Percentiles rank a stretch among this genome's conserved stretches.
Conservation (phyloP, 1,284 basidiomycete genomes). For the Trametes sp. region DNA sequence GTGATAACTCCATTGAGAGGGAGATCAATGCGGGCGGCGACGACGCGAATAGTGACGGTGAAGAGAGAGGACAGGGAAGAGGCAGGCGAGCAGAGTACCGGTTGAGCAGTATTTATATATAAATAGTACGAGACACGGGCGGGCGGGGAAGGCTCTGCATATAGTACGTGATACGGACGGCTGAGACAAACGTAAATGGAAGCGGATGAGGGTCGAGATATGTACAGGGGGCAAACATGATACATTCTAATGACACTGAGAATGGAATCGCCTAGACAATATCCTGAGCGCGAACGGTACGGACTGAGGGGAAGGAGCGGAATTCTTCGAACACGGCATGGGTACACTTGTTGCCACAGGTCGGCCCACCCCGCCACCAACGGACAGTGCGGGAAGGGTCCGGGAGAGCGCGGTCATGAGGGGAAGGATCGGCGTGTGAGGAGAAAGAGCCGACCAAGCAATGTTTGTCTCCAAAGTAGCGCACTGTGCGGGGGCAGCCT, state of each 20-base stretch:
- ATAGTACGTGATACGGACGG: too few species aligned
- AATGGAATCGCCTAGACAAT: background rate
- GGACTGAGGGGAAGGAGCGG: background rate
- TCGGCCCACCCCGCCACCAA: background rate
- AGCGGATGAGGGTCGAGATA: too few species aligned
- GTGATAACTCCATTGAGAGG: background rate
- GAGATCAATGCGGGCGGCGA: background rate
- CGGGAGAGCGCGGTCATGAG: background rate
- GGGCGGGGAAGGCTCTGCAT: too few species aligned
- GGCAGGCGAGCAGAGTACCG: too few species aligned
- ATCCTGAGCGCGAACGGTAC: background rate
- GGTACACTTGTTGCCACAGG: background rate
- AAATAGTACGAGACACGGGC: too few species aligned
- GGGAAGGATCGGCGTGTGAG: background rate
- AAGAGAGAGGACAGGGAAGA: too few species aligned
- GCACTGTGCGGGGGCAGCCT: background rate
- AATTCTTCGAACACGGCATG: background rate
- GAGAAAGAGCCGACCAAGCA: background rate
- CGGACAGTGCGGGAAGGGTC: background rate
- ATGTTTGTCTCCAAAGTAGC: background rate
- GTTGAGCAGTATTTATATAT: too few species aligned
- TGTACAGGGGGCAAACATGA: too few species aligned
- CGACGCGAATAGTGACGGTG: too few species aligned
- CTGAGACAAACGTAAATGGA: too few species aligned
- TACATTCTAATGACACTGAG: too few species aligned